phyloP scores from a whole-genome alignment of 2,329 filamentous ascomycete genomes.

The Arthrobotrys entomopaga region DNA sequence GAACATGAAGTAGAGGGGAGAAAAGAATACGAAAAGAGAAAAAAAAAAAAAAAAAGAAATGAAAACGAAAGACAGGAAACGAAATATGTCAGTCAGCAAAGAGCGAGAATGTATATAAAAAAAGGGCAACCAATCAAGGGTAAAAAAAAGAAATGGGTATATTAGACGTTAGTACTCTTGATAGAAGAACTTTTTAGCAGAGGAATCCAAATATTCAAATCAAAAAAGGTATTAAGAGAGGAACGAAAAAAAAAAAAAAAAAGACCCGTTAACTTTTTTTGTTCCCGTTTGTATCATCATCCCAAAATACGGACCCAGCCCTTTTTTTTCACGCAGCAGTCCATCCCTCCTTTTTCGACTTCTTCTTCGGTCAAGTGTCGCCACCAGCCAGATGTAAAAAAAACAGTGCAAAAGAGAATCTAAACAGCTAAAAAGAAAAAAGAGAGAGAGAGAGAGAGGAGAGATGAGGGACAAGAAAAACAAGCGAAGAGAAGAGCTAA shows the following conservation, averaged over 20 bases:
- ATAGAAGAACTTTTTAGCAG: slow-evolving; percentile 44
- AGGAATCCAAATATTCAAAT: slow-evolving; percentile 10
- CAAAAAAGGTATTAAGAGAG: slow-evolving; percentile 38
- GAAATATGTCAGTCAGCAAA: slow-evolving; percentile 10
- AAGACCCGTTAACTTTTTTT: slow-evolving; percentile 55
- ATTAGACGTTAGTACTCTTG: slow-evolving; percentile 55
- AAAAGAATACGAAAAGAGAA: too few relatives aligned
- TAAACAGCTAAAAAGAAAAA: slow-evolving; percentile 45
- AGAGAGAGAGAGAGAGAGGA: slow-evolving; percentile 41
- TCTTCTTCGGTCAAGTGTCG: slow-evolving; percentile 54
- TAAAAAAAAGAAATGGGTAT: slow-evolving; percentile 50
- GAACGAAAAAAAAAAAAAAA: slow-evolving; percentile 35
- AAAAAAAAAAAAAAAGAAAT: background rate
- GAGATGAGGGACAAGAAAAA: slow-evolving; percentile 38
- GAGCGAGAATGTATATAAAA: background rate
- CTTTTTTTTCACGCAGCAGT: slow-evolving; percentile 41
- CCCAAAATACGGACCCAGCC: slow-evolving; percentile 43
- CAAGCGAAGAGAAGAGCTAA: slow-evolving; percentile 23
- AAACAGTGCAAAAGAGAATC: slow-evolving; percentile 52
- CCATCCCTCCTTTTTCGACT: slow-evolving; percentile 42
- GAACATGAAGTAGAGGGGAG: slow-evolving; percentile 22
- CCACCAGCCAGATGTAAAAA: slow-evolving; percentile 53
- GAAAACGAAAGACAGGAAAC: slow-evolving; percentile 24
- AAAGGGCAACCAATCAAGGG: slow-evolving; percentile 1
- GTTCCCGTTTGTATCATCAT: slow-evolving; percentile 49